phyloP scores from a whole-genome alignment of 1,284 basidiomycete species.

The Naganishia cerealis region DNA sequence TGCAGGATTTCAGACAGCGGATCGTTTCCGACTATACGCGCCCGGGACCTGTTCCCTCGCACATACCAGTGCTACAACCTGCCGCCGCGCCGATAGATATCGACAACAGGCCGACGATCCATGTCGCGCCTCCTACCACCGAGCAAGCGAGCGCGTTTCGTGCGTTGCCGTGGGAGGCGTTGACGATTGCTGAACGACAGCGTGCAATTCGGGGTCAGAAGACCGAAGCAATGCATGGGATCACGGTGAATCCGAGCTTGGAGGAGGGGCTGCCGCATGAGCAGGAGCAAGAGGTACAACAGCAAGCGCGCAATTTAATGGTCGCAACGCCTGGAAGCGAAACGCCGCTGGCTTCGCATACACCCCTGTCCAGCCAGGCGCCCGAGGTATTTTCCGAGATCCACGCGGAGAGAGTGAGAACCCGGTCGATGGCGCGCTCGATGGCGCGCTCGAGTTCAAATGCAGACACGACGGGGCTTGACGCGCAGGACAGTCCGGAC shows the following conservation, averaged over 20 bases:
- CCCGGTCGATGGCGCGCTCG: slow-evolving; percentile 8
- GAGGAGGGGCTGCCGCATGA: neutral
- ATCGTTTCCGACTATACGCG: slow-evolving; percentile 13
- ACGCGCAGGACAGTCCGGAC: neutral
- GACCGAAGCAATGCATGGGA: neutral
- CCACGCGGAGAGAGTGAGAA: slow-evolving; percentile 17
- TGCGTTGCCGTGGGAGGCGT: slow-evolving; percentile 18
- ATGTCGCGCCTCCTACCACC: slow-evolving; percentile 14
- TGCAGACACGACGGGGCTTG: neutral
- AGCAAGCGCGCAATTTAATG: neutral
- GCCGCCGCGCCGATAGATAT: neutral
- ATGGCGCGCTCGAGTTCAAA: neutral
- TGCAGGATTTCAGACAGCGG: slow-evolving; percentile 4
- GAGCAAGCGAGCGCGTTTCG: slow-evolving; percentile 16
- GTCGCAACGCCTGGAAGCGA: neutral
- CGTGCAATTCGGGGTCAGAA: slow-evolving; percentile 11
- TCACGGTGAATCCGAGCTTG: neutral
- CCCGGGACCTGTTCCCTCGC: neutral
- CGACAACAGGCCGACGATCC: slow-evolving; percentile 16
- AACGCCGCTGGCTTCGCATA: slow-evolving; percentile 15
- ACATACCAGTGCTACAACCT: neutral
- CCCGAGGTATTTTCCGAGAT: slow-evolving; percentile 29
- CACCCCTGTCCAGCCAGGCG: slow-evolving; percentile 29
- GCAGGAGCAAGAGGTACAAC: neutral
- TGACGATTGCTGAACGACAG: slow-evolving; percentile 23